These are phyloP conservation scores for Letharia columbiana DNA, from an alignment of 495 filamentous ascomycete species.

Conservation along the genomic window DNA sequence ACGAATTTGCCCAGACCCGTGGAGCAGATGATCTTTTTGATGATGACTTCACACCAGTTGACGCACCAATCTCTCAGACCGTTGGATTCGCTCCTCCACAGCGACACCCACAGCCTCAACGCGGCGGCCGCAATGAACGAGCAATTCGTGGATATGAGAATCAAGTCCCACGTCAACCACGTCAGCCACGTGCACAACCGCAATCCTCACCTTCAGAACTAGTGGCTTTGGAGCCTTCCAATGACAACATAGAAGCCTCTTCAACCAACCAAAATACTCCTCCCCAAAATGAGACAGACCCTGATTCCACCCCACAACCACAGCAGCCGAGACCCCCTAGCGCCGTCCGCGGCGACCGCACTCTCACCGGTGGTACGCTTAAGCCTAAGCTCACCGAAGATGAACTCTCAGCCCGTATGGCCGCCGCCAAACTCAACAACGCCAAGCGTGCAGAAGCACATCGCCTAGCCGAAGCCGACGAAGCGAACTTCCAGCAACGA, in stretches of 20 bases:
- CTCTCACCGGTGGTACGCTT: constrained; percentile 54
- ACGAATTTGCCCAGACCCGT: constrained; percentile 57
- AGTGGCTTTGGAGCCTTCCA: background rate
- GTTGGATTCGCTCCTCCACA: constrained; percentile 1
- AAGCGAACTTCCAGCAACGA: constrained; percentile 56
- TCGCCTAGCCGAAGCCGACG: constrained; percentile 58
- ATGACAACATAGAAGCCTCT: background rate
- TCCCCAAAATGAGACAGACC: background rate
- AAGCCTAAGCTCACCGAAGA: constrained; percentile 63
- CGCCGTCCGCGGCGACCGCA: constrained; percentile 60
- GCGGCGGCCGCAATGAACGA: background rate
- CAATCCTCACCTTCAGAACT: background rate
- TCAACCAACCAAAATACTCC: background rate
- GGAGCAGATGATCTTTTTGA: constrained; percentile 61
- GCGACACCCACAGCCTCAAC: background rate
- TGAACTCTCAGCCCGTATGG: constrained; percentile 53
- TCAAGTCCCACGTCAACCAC: constrained; percentile 3
- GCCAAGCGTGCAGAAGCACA: constrained; percentile 51
- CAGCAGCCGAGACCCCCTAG: constrained; percentile 29
- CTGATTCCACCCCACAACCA: background rate
- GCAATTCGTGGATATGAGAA: constrained; percentile 4
- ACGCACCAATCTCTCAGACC: constrained; percentile 32
- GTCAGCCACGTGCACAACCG: background rate
- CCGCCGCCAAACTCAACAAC: constrained; percentile 50
- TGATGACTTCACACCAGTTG: constrained; percentile 60